Evolutionary conservation across 768 basidiomycete species (phyloP).

Genomic region (Boletellus sp.): DNA sequence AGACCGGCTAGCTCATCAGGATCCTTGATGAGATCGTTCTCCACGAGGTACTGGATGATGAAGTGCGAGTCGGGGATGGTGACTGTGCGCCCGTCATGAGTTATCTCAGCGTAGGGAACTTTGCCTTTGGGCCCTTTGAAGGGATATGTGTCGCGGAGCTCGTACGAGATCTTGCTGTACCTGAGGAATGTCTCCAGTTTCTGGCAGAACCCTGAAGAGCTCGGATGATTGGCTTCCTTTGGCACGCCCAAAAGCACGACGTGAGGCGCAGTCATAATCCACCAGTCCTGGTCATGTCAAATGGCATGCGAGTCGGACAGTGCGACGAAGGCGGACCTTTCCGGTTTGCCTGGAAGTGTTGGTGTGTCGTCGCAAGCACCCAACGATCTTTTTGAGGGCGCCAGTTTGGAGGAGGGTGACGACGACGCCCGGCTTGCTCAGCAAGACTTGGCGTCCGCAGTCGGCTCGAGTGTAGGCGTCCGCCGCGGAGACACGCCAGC

Average conservation of each 20-base stretch:
- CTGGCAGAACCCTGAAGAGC: conserved; percentile 32
- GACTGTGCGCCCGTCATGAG: conserved; percentile 17
- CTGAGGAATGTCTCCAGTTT: conserved; percentile 33
- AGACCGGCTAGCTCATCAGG: conserved; percentile 26
- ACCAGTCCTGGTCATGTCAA: neutral
- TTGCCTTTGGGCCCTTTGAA: conserved; percentile 32
- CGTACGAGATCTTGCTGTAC: conserved; percentile 26
- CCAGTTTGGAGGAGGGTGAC: too few species aligned
- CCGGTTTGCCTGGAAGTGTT: too few species aligned
- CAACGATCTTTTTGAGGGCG: too few species aligned
- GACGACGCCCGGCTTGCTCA: neutral
- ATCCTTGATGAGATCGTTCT: conserved; percentile 22
- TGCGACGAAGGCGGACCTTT: neutral
- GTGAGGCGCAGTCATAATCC: conserved; percentile 20
- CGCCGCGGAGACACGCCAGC: too few species aligned
- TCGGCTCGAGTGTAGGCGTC: neutral
- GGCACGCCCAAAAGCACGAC: conserved; percentile 27
- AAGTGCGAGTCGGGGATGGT: conserved; percentile 32
- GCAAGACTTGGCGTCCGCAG: conserved; percentile 5
- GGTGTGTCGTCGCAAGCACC: too few species aligned
- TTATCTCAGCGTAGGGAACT: conserved; percentile 31
- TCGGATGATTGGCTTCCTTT: conserved; percentile 21
- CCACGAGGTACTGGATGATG: conserved; percentile 31
- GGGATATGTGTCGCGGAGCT: conserved; percentile 23
- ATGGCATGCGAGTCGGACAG: neutral